phyloP scores from a whole-genome alignment of 2,329 filamentous ascomycete genomes.

The Alternaria novae-zelandiae region DNA sequence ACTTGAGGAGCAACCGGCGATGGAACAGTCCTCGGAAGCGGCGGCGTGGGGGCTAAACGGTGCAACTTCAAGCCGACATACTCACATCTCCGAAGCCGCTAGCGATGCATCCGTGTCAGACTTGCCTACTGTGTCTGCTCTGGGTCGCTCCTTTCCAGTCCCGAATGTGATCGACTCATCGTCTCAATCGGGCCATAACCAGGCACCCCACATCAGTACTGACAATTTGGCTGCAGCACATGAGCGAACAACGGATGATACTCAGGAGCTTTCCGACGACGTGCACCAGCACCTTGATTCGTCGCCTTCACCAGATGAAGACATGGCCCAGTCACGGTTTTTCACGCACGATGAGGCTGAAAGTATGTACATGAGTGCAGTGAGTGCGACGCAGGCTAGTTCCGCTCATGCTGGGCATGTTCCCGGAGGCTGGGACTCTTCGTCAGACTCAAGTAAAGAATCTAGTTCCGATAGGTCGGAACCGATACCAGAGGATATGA shows the following conservation, averaged over 20 bases:
- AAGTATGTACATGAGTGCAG: conserved; percentile 83
- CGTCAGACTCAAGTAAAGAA: conserved; percentile 41
- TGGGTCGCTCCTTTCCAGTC: conserved; percentile 26
- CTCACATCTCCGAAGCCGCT: conserved; percentile 12
- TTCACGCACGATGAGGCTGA: conserved; percentile 82
- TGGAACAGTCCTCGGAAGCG: conserved; percentile 6
- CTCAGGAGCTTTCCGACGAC: conserved; percentile 2
- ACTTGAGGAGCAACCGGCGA: conserved; percentile 22
- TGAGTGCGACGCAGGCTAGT: conserved; percentile 52
- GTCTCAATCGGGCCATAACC: conserved; percentile 13
- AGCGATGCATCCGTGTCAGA: conserved; percentile 26
- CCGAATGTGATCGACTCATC: conserved; percentile 10
- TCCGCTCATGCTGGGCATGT: conserved; percentile 33
- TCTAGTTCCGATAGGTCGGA: conserved; percentile 35
- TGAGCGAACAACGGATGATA: conserved; percentile 17
- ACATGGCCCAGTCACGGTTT: conserved; percentile 63
- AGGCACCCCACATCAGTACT: conserved; percentile 8
- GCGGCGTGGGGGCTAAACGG: conserved; percentile 13
- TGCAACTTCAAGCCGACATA: conserved; percentile 19
- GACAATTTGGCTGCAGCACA: conserved; percentile 21
- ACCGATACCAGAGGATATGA: conserved; percentile 38
- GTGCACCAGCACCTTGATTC: conserved; percentile 9
- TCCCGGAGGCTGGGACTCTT: conserved; percentile 53
- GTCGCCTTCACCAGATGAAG: conserved; percentile 20
- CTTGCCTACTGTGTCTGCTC: conserved; percentile 33